phyloP scores from a whole-genome alignment of 192 early-diverging fungal genomes.

The Rhizophagus prolifer region DNA sequence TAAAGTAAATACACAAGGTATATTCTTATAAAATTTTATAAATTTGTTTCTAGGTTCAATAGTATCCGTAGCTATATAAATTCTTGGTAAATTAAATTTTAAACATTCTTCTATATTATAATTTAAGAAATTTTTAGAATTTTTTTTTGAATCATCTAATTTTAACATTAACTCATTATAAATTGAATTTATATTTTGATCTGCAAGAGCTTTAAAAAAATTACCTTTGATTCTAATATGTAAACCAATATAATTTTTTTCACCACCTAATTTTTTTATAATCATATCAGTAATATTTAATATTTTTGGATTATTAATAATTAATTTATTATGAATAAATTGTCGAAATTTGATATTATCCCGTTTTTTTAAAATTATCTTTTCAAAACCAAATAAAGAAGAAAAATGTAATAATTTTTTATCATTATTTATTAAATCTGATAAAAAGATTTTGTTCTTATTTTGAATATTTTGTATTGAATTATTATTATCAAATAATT shows the following conservation, averaged over 20 bases:
- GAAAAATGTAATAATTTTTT: background rate
- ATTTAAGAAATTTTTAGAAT: background rate
- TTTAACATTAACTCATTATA: too few relatives aligned
- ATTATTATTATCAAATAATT: background rate
- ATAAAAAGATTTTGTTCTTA: background rate
- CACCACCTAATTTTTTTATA: background rate
- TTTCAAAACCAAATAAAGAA: background rate
- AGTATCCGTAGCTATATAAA: background rate
- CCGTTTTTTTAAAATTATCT: background rate
- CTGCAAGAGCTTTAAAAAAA: background rate
- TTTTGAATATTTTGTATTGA: too few relatives aligned
- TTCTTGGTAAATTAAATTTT: background rate
- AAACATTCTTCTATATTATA: background rate
- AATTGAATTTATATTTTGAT: background rate
- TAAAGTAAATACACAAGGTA: background rate
- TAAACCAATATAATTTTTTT: conserved; percentile 3
- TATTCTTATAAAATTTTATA: background rate
- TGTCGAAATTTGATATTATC: background rate
- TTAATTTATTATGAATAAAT: background rate
- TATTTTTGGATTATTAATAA: background rate
- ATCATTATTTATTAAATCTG: background rate
- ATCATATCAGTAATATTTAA: background rate
- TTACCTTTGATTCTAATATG: background rate
- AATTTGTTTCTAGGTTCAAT: background rate
- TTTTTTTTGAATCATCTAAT: too few relatives aligned